A percentile compares a stretch with the other conserved stretches of the same genome.
These are phyloP conservation scores for Plectranthus barbatus DNA, from an alignment of 257 asterid genomes.

Conservation along the genomic window DNA sequence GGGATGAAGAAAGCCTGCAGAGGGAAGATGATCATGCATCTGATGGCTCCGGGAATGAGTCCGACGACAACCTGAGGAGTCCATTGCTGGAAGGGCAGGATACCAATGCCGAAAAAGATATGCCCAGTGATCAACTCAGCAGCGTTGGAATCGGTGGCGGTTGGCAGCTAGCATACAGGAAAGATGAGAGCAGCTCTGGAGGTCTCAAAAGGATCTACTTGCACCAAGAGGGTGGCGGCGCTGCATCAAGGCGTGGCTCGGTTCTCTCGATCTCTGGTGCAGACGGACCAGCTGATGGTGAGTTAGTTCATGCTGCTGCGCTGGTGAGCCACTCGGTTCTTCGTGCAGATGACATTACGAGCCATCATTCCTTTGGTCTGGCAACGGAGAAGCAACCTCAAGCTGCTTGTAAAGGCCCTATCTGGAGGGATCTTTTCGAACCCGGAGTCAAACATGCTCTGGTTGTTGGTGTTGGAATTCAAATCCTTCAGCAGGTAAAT, in stretches of 20 bases:
- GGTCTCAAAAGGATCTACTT: slow-evolving; percentile 77
- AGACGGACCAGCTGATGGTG: slow-evolving; percentile 34
- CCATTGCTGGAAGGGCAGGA: slow-evolving; percentile 48
- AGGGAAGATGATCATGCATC: slow-evolving; percentile 37
- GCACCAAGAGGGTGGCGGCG: slow-evolving; percentile 64
- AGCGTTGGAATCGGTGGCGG: slow-evolving; percentile 91
- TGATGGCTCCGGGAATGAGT: slow-evolving; percentile 48
- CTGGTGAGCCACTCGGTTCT: slow-evolving; percentile 89
- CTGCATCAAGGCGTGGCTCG: slow-evolving; percentile 72
- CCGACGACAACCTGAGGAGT: slow-evolving; percentile 69
- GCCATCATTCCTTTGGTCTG: slow-evolving; percentile 39
- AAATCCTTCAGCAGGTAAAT: slow-evolving; percentile 92
- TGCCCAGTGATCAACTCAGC: slow-evolving; percentile 40
- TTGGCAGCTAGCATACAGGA: slow-evolving; percentile 88
- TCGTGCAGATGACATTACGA: slow-evolving; percentile 34
- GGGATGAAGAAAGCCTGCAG: slow-evolving; percentile 71
- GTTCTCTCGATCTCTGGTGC: slow-evolving; percentile 50
- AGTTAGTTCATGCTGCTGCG: slow-evolving; percentile 74
- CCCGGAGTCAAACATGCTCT: slow-evolving; percentile 95
- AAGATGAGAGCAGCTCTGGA: slow-evolving; percentile 57
- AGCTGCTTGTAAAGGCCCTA: slow-evolving; percentile 31
- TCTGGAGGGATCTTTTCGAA: slow-evolving; percentile 80
- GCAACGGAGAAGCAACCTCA: slow-evolving; percentile 41
- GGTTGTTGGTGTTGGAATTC: slow-evolving; percentile 82
- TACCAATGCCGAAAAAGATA: slow-evolving; percentile 32